Percentiles rank a stretch among this genome's conserved stretches.
These are phyloP conservation scores for Leccinum uliginosum DNA, from an alignment of 768 basidiomycete species.

Conservation along the genomic window DNA sequence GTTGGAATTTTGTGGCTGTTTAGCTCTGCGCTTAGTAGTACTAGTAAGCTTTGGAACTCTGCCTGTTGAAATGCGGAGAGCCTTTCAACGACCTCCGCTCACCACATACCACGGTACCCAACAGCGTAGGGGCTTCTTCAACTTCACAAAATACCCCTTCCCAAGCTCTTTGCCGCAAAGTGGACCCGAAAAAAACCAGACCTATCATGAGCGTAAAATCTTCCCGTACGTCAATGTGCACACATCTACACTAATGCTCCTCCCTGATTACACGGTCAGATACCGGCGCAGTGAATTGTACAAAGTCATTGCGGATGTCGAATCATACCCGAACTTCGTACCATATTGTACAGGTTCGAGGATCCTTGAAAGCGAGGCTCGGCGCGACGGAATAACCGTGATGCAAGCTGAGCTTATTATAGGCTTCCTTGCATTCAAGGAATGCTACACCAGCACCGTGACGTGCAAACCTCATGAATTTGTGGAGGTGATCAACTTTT, in stretches of 20 bases:
- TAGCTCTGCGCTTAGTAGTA: neutral
- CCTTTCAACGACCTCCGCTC: slow-evolving; percentile 6
- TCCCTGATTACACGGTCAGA: slow-evolving; percentile 36
- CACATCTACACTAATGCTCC: slow-evolving; percentile 7
- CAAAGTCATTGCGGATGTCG: slow-evolving; percentile 81
- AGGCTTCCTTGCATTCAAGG: slow-evolving; percentile 82
- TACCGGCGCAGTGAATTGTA: slow-evolving; percentile 80
- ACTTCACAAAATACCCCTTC: slow-evolving; percentile 46
- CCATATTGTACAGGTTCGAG: slow-evolving; percentile 82
- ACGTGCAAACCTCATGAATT: slow-evolving; percentile 72
- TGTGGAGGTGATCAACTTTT: slow-evolving; percentile 53
- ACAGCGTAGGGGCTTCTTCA: slow-evolving; percentile 39
- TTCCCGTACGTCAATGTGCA: slow-evolving; percentile 65
- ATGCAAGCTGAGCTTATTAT: slow-evolving; percentile 87
- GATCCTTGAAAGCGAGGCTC: slow-evolving; percentile 40
- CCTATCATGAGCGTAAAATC: slow-evolving; percentile 79
- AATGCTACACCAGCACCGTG: slow-evolving; percentile 85
- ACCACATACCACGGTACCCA: neutral
- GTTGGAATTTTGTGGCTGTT: neutral
- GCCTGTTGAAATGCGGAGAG: slow-evolving; percentile 17
- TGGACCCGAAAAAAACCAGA: slow-evolving; percentile 42
- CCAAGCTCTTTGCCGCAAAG: slow-evolving; percentile 36
- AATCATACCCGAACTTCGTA: slow-evolving; percentile 79
- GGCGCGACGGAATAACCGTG: slow-evolving; percentile 34
- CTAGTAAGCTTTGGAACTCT: neutral